phyloP scores from a whole-genome alignment of 2,329 filamentous ascomycete genomes.

The Botryotinia globosa region DNA sequence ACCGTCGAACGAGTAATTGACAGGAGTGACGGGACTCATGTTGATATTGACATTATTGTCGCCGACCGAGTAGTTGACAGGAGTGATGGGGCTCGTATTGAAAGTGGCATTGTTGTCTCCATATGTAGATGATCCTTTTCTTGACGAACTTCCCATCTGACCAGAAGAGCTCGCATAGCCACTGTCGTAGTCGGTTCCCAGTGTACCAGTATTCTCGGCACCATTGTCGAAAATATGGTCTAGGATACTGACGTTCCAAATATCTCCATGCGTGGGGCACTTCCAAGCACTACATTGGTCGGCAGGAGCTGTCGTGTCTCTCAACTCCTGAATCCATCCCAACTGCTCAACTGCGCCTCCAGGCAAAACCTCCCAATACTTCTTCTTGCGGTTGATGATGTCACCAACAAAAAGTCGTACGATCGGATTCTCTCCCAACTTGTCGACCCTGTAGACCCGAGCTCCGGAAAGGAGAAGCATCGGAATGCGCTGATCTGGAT shows the following conservation, averaged over 20 bases:
- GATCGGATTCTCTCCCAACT: not conserved
- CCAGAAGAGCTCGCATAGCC: not conserved
- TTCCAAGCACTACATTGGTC: constrained; percentile 2
- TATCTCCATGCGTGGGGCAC: not conserved
- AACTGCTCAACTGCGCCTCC: not conserved
- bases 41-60: not conserved
- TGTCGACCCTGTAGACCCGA: not conserved
- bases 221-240: not conserved
- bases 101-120: not conserved
- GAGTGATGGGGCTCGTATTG: not conserved
- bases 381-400: not conserved
- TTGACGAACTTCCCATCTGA: not conserved
- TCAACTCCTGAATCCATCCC: not conserved
- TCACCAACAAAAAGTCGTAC: constrained; percentile 2
- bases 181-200: not conserved
- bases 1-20: not conserved
- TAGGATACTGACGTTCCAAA: constrained; percentile 1
- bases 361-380: constrained; percentile 1
- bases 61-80: not conserved
- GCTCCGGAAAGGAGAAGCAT: constrained; percentile 3
- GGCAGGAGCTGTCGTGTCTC: not conserved
- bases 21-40: not conserved
- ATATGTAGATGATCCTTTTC: not conserved
- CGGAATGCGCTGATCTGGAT: not conserved
- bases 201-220: not conserved